Evolutionary conservation across 352 stramenopile genomes (phyloP), one percentile per base, ranked within the genome.

Genomic region (Globisporangium polare): DNA sequence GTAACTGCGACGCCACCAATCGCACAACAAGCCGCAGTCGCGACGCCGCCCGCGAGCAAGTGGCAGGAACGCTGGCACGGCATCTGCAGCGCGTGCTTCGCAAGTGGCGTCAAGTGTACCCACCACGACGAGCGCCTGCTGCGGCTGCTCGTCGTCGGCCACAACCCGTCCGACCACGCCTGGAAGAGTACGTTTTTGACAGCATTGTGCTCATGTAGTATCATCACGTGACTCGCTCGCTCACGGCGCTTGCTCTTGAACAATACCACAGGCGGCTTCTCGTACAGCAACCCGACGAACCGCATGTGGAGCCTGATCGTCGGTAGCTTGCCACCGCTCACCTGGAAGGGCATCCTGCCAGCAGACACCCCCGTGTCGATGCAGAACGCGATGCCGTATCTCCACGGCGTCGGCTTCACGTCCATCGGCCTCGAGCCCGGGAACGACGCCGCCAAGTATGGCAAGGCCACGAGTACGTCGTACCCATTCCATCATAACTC

Each of bases 81-180:
- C 37, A 91, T 95, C 62, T 95, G 86, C 55, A 42, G 71, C 39
- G 64, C 77, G 42, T 95, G 86, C 69, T 95, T 95, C 58, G 68
- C 80, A 5, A 55, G 50, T 8, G 66, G 35, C 12, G 56, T 63
- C 10, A 62, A 74, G 53, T 97, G 89, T 64, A 55, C 43, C 37
- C 88, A 97, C 67, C 74, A 75, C 53, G 60, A 49, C 6, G 89
- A 96, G 54, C 63, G 58, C 5, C 77, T 81, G 22, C 72, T 97
- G 37, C 78, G 83, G 8, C 65, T 97, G 37, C 72, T 97, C 42
- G 83, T 97, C 59, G 81, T 96, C 1, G 89, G 89, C 0, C 88
- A 96, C 71, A 97, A 97, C 54, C 89, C 89, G 9, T 96, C 86
- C 0, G 84, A 95, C 37, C 86, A 96, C 75, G 89, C 89, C n/a